Evolutionary conservation across 306 rosid genomes (phyloP).

Genomic region (Vigna reflexopilosa): DNA sequence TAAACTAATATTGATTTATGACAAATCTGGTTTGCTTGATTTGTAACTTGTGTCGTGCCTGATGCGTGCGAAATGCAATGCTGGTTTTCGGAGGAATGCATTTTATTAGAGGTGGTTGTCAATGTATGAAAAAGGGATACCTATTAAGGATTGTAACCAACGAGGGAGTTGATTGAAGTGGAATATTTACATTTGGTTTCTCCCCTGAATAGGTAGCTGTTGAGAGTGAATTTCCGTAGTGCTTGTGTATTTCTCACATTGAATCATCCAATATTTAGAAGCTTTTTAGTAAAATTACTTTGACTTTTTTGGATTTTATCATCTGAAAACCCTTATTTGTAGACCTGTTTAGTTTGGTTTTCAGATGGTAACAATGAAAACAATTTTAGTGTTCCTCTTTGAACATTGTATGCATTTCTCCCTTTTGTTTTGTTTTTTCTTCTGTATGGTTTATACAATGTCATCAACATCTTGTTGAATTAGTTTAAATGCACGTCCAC

Average conservation of each 20-base stretch:
- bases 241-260: no score
- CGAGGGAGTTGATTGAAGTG: no score
- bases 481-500: neutral
- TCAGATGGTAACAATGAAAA: neutral
- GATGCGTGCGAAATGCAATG: no score
- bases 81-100: neutral
- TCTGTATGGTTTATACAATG: slow-evolving; percentile 5
- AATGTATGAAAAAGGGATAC: no score
- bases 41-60: no score
- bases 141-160: no score
- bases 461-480: slow-evolving; percentile 17
- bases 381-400: slow-evolving; percentile 14
- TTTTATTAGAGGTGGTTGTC: neutral
- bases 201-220: no score
- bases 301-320: slow-evolving; percentile 27
- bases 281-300: neutral
- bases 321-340: neutral
- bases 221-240: no score
- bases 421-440: neutral
- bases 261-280: neutral
- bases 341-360: neutral
- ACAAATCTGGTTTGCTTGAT: no score
- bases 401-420: slow-evolving; percentile 9
- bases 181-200: no score
- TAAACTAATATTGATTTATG: no score